These are phyloP conservation scores for Raffaelea deltoideospora DNA, from an alignment of 2,329 filamentous ascomycete genomes.

Conservation along the genomic window DNA sequence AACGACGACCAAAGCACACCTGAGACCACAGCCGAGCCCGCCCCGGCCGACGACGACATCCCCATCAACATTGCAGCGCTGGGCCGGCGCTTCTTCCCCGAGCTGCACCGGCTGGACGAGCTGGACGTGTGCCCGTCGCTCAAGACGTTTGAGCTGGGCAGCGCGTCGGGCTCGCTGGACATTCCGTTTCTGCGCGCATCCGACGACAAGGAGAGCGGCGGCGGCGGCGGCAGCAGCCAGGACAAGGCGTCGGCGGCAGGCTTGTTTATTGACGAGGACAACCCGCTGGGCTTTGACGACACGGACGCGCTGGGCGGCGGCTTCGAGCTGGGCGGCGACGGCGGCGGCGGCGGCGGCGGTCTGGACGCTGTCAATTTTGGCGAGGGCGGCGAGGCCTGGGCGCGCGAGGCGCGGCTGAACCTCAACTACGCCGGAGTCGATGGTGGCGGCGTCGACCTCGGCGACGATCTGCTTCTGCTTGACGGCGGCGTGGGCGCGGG, in stretches of 20 bases:
- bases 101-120: conserved; percentile 59
- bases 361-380: conserved; percentile 88
- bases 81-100: conserved; percentile 71
- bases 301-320: conserved; percentile 62
- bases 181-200: conserved; percentile 81
- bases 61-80: conserved; percentile 69
- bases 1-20: conserved; percentile 15
- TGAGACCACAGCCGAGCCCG: conserved; percentile 18
- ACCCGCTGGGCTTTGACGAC: conserved; percentile 66
- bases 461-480: conserved; percentile 37
- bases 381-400: conserved; percentile 93
- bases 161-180: conserved; percentile 70
- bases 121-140: conserved; percentile 91
- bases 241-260: too few relatives aligned
- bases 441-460: conserved; percentile 35
- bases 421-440: conserved; percentile 58
- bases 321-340: conserved; percentile 54
- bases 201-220: conserved; percentile 32
- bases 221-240: conserved; percentile 55
- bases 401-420: conserved; percentile 71
- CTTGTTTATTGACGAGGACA: conserved; percentile 79
- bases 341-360: too few relatives aligned
- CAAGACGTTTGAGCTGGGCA: conserved; percentile 83
- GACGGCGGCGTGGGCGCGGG: conserved; percentile 43
- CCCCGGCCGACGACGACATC: conserved; percentile 39